Base-by-base conservation (phyloP, 371 early-diverging fungal species). In the Syncephalastrum racemosum region DNA sequence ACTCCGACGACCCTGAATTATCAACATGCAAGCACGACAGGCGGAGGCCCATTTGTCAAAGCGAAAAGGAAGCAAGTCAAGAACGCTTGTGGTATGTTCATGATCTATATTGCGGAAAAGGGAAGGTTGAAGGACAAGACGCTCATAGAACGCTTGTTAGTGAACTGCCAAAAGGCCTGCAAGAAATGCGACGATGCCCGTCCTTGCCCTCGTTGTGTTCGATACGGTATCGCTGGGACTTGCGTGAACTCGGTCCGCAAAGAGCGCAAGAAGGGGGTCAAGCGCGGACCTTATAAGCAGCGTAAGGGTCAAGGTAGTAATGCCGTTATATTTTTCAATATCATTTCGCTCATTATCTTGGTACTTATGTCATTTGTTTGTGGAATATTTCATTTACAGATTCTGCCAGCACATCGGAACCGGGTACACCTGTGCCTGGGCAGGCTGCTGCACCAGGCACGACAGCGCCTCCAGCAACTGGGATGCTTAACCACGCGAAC, bases 91-190 rank as follows among this genome's bases (percentile, higher is more conserved):
- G 80, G 84, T 85, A 79, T 64, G 74, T 69, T 47, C 41, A 15
- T 25, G 18, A 31, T 18, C 19, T 22, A 73, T 59, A 63, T 2
- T 12, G 25, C 6, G 6, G 8, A 5, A 45, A 45, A 7, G 7
- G 14, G 2, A 16, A 16, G 25, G 1, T 24, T n/a, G n/a, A n/a
- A n/a, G n/a, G n/a, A 18, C 36, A 20, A 22, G 40, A 10, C 8
- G 8, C 20, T 27, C 18, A 15, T 45, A 19, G 0, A 14, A 40
- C 18, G 7, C 20, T 19, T 16, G 18, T 7, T 54, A 82, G 90
- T 89, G 54, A 92, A 94, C 60, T 95, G 96, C 63, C 91, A 93
- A 77, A 88, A 87, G 62, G 93, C 95, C 0, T 95, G 96, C 70
- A 95, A 95, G 69, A 94, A 92, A 69, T 95, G 96, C 64, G 93